Percentiles rank a stretch among this genome's conserved stretches.
phyloP scores from a whole-genome alignment of 768 basidiomycete species.

The Dictyophora rubrovolvata region DNA sequence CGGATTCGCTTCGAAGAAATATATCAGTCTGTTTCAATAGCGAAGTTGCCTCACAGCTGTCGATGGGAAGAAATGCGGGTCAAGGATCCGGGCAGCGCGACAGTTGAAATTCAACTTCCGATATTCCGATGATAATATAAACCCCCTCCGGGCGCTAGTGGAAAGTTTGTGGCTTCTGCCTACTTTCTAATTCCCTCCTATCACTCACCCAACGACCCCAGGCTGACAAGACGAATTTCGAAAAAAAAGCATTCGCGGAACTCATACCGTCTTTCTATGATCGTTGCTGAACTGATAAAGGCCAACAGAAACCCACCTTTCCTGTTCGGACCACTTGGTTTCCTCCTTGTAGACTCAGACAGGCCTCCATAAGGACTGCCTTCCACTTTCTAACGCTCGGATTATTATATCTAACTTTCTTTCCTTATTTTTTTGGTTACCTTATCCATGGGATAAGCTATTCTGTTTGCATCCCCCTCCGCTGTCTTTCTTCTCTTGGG shows the following conservation, averaged over 20 bases:
- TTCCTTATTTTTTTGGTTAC: conserved; percentile 4
- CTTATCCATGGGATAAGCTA: conserved; percentile 10
- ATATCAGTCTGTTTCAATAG: neutral
- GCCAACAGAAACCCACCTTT: conserved; percentile 18
- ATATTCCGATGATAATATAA: neutral
- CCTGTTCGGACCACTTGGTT: conserved; percentile 53
- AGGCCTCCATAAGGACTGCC: conserved; percentile 58
- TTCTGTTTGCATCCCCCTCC: conserved; percentile 10
- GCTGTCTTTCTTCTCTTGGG: conserved; percentile 16
- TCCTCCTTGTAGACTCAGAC: conserved; percentile 55
- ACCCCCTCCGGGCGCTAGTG: neutral
- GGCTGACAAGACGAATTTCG: neutral
- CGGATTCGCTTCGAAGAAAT: neutral
- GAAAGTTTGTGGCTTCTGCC: neutral
- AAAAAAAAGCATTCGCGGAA: neutral
- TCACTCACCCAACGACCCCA: neutral
- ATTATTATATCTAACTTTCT: neutral
- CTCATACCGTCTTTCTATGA: neutral
- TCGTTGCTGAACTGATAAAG: conserved; percentile 4
- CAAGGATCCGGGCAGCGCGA: neutral
- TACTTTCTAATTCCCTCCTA: neutral
- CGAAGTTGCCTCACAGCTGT: neutral
- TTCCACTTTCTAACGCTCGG: conserved; percentile 13
- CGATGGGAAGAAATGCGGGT: neutral
- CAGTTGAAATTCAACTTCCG: neutral